Evolutionary conservation across 331 rosid species (phyloP).

Genomic region (Rosa hybrid): DNA sequence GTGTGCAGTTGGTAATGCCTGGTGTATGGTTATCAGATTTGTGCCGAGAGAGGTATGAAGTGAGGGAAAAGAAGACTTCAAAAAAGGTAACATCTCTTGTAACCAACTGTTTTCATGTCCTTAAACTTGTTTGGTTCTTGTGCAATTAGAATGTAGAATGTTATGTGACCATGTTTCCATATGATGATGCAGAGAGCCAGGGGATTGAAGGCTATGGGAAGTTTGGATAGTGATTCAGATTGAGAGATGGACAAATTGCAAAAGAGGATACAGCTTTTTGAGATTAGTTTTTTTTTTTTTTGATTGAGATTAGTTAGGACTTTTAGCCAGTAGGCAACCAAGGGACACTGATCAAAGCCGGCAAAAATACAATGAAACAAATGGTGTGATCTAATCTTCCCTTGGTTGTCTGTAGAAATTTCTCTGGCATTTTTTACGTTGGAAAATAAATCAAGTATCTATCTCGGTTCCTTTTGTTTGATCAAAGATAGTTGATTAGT

Average conservation of each 20-base stretch:
- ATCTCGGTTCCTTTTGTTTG: not conserved
- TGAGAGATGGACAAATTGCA: conserved; percentile 21
- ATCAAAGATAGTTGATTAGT: not conserved
- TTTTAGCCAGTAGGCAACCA: not conserved
- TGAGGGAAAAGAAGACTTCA: conserved; percentile 56
- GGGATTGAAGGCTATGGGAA: conserved; percentile 63
- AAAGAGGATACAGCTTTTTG: not conserved
- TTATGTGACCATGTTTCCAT: conserved; percentile 1
- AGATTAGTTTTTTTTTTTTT: too few species aligned
- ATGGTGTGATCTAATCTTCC: not conserved
- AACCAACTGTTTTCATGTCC: not conserved
- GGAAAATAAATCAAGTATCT: conserved; percentile 6
- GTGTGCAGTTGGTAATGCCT: conserved; percentile 52
- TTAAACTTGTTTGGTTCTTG: not conserved
- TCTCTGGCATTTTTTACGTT: not conserved
- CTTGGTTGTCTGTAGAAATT: not conserved
- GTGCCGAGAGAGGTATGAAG: conserved; percentile 65
- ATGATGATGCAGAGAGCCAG: conserved; percentile 56
- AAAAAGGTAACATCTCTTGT: conserved; percentile 38
- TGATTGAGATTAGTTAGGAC: conserved; percentile 2
- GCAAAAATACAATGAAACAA: not conserved
- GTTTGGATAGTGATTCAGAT: conserved; percentile 60
- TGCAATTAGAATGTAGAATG: not conserved
- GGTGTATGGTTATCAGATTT: conserved; percentile 61
- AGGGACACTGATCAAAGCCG: conserved; percentile 19